Conservation (phyloP, 192 early-diverging fungal genomes). For the Backusella sp. region DNA sequence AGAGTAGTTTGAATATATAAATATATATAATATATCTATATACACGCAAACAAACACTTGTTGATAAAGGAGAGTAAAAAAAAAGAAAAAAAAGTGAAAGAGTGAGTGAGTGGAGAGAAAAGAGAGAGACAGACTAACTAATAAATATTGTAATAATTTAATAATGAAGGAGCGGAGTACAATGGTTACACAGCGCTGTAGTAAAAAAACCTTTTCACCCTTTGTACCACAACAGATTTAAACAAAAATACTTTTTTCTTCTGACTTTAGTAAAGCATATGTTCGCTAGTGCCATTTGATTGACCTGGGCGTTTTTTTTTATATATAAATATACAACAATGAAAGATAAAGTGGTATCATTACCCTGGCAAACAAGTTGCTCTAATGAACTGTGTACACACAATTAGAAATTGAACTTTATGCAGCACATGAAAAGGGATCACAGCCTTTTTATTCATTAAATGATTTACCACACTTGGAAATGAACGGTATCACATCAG, state of each 20-base stretch:
- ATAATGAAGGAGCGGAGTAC: constrained; percentile 3
- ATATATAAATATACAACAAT: not conserved
- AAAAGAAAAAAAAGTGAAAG: not conserved
- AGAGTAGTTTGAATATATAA: not conserved
- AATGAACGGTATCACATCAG: not conserved
- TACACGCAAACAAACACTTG: not conserved
- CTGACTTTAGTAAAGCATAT: constrained; percentile 9
- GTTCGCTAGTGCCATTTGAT: not conserved
- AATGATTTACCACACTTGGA: not conserved
- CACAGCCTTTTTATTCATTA: not conserved
- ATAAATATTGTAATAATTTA: not conserved
- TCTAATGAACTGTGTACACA: not conserved
- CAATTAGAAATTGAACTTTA: not conserved
- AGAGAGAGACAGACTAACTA: not conserved
- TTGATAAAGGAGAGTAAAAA: not conserved
- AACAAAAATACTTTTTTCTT: not conserved
- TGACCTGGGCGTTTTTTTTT: not conserved
- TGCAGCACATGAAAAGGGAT: not conserved
- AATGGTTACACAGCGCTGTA: not conserved
- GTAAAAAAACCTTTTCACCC: not conserved
- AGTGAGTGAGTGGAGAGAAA: not conserved
- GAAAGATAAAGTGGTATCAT: not conserved
- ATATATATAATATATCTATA: not conserved
- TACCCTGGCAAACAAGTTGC: not conserved
- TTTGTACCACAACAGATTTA: not conserved